A percentile compares a stretch with the other conserved stretches of the same genome.
These are phyloP conservation scores for Russula vinacea DNA, from an alignment of 768 basidiomycete genomes.

Conservation along the genomic window DNA sequence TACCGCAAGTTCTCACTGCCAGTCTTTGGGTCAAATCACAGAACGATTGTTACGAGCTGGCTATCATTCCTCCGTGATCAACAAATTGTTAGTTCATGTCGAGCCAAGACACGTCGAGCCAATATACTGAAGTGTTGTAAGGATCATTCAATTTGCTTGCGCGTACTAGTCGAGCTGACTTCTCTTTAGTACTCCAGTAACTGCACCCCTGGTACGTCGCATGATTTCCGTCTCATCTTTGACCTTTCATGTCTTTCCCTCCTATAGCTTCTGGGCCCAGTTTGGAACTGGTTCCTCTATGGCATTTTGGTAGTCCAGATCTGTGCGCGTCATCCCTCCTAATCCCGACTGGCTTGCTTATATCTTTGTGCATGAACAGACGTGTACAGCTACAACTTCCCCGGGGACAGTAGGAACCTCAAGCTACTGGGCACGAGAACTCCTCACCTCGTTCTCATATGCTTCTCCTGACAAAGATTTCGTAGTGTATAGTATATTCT, in stretches of 20 bases:
- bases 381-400: slow-evolving; percentile 24
- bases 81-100: background rate
- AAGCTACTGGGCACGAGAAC: slow-evolving; percentile 13
- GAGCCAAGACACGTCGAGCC: background rate
- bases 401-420: background rate
- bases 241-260: background rate
- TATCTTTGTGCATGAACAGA: background rate
- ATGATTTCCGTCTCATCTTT: background rate
- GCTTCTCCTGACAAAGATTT: background rate
- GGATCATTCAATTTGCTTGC: background rate
- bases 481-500: slow-evolving; percentile 33
- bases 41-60: background rate
- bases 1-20: no score
- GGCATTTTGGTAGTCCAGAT: slow-evolving; percentile 35
- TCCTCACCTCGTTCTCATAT: background rate
- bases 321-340: slow-evolving; percentile 29
- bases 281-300: slow-evolving; percentile 35
- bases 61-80: background rate
- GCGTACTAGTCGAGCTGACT: background rate
- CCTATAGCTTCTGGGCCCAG: slow-evolving; percentile 1
- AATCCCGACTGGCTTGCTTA: background rate
- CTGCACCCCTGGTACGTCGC: slow-evolving; percentile 12
- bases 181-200: background rate
- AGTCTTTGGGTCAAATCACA: background rate
- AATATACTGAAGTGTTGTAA: background rate